Percentiles rank a stretch among this genome's conserved stretches.
Conservation (phyloP, 2,329 filamentous ascomycete species). For the Neofusicoccum ribis region DNA sequence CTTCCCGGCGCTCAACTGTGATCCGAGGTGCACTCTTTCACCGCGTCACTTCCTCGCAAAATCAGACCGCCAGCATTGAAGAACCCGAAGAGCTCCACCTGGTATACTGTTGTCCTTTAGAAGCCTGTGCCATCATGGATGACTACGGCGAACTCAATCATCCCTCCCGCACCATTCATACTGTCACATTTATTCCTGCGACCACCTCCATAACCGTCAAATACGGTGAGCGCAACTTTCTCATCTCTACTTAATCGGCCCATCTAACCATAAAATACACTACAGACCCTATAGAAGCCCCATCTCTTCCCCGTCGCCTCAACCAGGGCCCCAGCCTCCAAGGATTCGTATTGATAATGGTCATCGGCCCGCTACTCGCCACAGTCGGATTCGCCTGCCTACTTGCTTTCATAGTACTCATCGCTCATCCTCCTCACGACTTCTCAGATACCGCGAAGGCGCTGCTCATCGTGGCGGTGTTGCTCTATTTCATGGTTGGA, state of each 20-base stretch:
- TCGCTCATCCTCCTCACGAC: neutral
- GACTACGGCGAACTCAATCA: neutral
- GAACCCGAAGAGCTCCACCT: neutral
- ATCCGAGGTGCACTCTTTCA: neutral
- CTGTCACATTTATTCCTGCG: neutral
- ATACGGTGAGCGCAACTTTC: neutral
- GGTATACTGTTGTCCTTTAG: neutral
- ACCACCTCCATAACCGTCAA: neutral
- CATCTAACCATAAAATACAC: neutral
- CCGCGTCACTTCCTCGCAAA: neutral
- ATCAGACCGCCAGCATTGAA: too few species aligned
- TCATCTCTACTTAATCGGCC: too few species aligned
- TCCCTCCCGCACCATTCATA: neutral
- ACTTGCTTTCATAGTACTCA: neutral
- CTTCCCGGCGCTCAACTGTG: neutral
- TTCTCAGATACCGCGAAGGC: neutral
- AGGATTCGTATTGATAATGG: neutral
- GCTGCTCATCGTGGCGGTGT: neutral
- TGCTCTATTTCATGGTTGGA: neutral
- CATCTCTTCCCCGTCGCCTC: neutral
- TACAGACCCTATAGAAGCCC: neutral
- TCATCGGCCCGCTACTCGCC: neutral
- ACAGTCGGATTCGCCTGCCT: neutral
- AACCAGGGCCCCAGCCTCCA: neutral
- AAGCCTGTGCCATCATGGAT: neutral